phyloP scores from a whole-genome alignment of 371 early-diverging fungal species.

The Batkoa obscura region DNA sequence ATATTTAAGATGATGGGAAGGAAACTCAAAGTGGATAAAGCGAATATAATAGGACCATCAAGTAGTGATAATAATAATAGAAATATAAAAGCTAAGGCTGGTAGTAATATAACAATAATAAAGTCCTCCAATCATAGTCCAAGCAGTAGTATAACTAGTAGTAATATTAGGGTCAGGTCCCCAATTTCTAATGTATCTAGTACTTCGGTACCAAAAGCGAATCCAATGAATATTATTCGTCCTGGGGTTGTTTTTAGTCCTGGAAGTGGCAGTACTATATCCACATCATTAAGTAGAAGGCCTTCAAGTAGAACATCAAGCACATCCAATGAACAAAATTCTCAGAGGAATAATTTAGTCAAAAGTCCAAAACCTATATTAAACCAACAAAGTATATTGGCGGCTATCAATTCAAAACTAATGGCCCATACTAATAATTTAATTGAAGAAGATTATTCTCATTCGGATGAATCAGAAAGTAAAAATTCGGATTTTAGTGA shows the following conservation, averaged over 20 bases:
- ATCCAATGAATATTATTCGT: background rate
- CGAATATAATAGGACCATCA: background rate
- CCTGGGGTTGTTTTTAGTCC: background rate
- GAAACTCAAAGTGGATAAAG: background rate
- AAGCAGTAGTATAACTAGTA: background rate
- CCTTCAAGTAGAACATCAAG: background rate
- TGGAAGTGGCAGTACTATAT: no score
- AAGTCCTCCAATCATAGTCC: background rate
- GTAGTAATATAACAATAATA: conserved; percentile 3
- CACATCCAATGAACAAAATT: background rate
- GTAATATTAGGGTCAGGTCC: background rate
- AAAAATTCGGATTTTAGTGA: background rate
- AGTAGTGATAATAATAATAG: background rate
- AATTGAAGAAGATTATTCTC: no score
- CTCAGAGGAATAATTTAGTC: background rate
- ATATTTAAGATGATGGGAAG: no score
- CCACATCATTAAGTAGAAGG: no score
- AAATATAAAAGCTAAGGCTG: background rate
- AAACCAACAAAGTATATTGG: no score
- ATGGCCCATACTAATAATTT: no score
- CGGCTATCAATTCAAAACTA: no score
- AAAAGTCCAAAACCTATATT: background rate
- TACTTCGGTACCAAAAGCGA: background rate
- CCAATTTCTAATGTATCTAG: background rate
- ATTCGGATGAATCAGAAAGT: background rate